A percentile compares a stretch with the other conserved stretches of the same genome.
Conservation (phyloP, 768 basidiomycete species). For the Serendipita sp. region DNA sequence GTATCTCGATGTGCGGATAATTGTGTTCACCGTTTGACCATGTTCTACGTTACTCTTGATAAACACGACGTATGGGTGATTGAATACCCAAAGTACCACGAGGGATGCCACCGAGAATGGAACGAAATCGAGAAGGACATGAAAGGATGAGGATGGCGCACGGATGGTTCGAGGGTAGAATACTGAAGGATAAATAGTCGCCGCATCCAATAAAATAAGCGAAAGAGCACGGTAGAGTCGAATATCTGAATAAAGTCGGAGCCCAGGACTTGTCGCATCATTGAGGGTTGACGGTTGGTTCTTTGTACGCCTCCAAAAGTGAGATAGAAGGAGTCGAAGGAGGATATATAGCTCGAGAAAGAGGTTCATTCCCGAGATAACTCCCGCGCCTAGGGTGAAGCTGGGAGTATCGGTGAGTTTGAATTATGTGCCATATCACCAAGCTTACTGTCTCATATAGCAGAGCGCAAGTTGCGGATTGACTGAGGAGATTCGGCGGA, state of each 20-base stretch:
- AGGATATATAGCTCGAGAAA: not conserved
- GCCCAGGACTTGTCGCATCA: not conserved
- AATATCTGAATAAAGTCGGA: not conserved
- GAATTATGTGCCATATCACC: not conserved
- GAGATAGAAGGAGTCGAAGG: not conserved
- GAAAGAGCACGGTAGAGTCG: not conserved
- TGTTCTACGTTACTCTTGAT: not conserved
- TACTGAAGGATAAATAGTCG: not conserved
- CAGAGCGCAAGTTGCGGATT: not conserved
- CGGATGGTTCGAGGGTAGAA: not conserved
- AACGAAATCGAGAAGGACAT: not conserved
- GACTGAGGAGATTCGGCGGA: not conserved
- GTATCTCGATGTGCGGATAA: too few species aligned
- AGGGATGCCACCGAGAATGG: not conserved
- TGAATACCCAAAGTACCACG: not conserved
- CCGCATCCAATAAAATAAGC: not conserved
- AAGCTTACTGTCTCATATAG: slow-evolving; percentile 1
- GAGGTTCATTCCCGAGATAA: not conserved
- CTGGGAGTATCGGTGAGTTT: not conserved
- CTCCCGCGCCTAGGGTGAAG: not conserved
- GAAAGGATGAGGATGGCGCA: not conserved
- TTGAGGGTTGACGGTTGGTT: not conserved
- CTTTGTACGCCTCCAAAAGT: not conserved
- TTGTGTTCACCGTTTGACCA: not conserved
- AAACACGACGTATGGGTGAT: not conserved